Percentiles rank a stretch among this genome's conserved stretches.
Conservation (phyloP, 31 red algal species). For the Odonthalia washingtoniensis region DNA sequence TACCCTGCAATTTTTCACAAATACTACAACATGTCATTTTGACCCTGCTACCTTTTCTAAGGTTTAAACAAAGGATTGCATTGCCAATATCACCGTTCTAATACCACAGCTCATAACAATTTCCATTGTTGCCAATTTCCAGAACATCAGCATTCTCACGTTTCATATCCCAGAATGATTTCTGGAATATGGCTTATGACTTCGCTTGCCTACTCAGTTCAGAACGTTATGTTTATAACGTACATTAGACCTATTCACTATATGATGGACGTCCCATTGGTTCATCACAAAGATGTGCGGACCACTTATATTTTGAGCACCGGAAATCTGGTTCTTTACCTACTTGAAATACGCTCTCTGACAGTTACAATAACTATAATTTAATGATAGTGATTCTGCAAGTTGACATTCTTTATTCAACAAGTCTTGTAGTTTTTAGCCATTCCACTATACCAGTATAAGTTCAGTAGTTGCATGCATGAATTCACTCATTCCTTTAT, state of each 20-base stretch:
- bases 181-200: slow-evolving; percentile 85
- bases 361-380: slow-evolving; percentile 42
- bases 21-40: slow-evolving; percentile 96
- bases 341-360: slow-evolving; percentile 7
- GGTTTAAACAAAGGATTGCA: slow-evolving; percentile 80
- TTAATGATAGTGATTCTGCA: no score
- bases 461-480: no score
- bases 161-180: slow-evolving; percentile 95
- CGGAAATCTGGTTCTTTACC: slow-evolving; percentile 71
- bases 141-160: slow-evolving; percentile 78
- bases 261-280: slow-evolving; percentile 64
- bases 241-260: slow-evolving; percentile 85
- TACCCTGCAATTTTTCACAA: slow-evolving; percentile 81
- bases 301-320: slow-evolving; percentile 81
- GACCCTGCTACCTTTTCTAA: slow-evolving; percentile 91
- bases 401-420: no score
- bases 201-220: slow-evolving; percentile 54
- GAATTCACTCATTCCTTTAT: no score
- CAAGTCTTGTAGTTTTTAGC: no score
- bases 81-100: slow-evolving; percentile 92
- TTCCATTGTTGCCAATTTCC: slow-evolving; percentile 97
- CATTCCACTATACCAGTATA: no score
- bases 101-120: slow-evolving; percentile 98
- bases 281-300: slow-evolving; percentile 80
- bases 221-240: slow-evolving; percentile 78